Base-by-base conservation (phyloP, 495 filamentous ascomycete species). In the Sporormia fimetaria region DNA sequence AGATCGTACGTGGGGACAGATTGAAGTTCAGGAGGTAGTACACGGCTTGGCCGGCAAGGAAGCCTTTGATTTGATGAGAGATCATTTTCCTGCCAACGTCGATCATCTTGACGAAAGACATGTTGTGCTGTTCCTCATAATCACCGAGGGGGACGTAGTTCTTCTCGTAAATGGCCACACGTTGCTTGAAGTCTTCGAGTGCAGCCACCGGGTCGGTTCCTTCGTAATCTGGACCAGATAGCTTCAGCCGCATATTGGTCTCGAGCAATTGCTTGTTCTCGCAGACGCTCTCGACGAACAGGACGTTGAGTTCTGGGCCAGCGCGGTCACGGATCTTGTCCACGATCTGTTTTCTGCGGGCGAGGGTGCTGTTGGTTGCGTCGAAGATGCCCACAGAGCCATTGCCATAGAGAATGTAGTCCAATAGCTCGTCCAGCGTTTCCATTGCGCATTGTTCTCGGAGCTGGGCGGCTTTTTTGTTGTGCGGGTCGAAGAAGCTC, bases 311-410 rank as follows among this genome's bases (percentile, higher is more conserved):
- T 35, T 84, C 76, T 28, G 80, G 80, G 4, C 90, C 88, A 46
- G 90, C 88, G 33, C 81, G 73, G 33, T 78, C 65, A 37, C 83
- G 80, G 54, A 98, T 83, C 42, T 78, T 76, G 25, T 87, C 73
- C 43, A 94, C 81, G 17, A 98, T 69, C 1, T 79, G 71, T 59
- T 92, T 80, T 31, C 90, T 71, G 15, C 90, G 79, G 40, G 83
- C 71, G 37, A 88, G 69, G 0, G 88, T 98, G 63, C 87, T 94
- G 64, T 98, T 98, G 2, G 90, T 98, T 6, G 88, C 88, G 65
- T 96, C 88, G 12, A 95, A 73, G 45, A 96, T 95, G n/a, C 90
- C 90, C n/a, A 98, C 80, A 34, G 85, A 86, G 28, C 90, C 90
- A 14, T 80, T 81, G 37, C 77, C 63, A 17, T 80, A 67, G 23